These are phyloP conservation scores for Euphorbia tirucalli DNA, from an alignment of 345 rosid genomes.

Conservation along the genomic window DNA sequence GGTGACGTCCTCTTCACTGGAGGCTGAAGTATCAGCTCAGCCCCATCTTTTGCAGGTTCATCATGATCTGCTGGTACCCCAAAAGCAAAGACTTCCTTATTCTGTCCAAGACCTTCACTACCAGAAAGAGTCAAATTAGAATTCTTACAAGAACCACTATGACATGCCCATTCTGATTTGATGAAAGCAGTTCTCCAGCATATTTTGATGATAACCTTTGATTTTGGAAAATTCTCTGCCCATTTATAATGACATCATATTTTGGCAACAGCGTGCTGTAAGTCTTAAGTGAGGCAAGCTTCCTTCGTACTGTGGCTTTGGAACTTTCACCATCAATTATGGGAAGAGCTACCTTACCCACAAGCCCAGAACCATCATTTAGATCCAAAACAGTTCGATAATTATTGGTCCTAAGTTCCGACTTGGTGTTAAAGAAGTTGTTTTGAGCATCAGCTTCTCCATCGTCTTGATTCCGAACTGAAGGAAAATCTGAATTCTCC, in stretches of 20 bases:
- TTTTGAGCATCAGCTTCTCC: slow-evolving; percentile 30
- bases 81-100: background rate
- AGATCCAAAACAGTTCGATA: slow-evolving; percentile 16
- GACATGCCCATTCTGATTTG: slow-evolving; percentile 16
- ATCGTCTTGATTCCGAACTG: slow-evolving; percentile 22
- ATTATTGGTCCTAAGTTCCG: slow-evolving; percentile 20
- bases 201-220: slow-evolving; percentile 14
- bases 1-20: slow-evolving; percentile 31
- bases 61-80: slow-evolving; percentile 21
- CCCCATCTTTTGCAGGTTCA: slow-evolving; percentile 24
- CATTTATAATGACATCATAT: slow-evolving; percentile 17
- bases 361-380: slow-evolving; percentile 18
- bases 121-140: slow-evolving; percentile 11
- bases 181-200: slow-evolving; percentile 7
- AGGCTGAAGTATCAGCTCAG: slow-evolving; percentile 22
- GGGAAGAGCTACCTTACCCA: slow-evolving; percentile 22
- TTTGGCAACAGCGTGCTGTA: slow-evolving; percentile 37
- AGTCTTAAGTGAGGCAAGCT: slow-evolving; percentile 35
- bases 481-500: slow-evolving; percentile 29
- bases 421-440: slow-evolving; percentile 18
- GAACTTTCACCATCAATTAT: slow-evolving; percentile 17
- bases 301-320: slow-evolving; percentile 31
- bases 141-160: slow-evolving; percentile 14
- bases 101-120: slow-evolving; percentile 21
- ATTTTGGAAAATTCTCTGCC: slow-evolving; percentile 15